Evolutionary conservation across 2,329 filamentous ascomycete genomes (phyloP).

Genomic region (Pseudopithomyces chartarum): DNA sequence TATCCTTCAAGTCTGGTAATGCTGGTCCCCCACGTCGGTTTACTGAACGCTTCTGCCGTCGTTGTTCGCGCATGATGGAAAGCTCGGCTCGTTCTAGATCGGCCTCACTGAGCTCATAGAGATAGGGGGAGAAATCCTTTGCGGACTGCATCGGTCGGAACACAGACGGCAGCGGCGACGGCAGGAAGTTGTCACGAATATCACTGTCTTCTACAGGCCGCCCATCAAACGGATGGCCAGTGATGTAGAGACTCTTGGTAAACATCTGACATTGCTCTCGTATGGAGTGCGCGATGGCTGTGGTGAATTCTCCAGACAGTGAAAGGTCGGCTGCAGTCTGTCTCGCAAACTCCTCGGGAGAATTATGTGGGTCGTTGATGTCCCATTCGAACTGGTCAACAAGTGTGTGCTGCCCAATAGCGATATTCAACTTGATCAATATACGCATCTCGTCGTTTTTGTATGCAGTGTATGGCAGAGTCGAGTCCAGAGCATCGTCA

Average conservation of each 20-base stretch:
- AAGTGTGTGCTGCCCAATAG: slow-evolving; percentile 90
- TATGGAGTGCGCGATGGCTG: slow-evolving; percentile 96
- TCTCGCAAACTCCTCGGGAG: slow-evolving; percentile 89
- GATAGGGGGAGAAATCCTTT: slow-evolving; percentile 90
- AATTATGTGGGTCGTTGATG: slow-evolving; percentile 92
- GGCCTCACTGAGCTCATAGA: slow-evolving; percentile 91
- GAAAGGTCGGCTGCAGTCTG: slow-evolving; percentile 90
- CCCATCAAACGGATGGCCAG: slow-evolving; percentile 94
- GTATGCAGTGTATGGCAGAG: slow-evolving; percentile 88
- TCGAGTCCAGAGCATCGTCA: slow-evolving; percentile 87
- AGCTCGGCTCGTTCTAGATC: slow-evolving; percentile 90
- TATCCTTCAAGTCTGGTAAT: slow-evolving; percentile 93
- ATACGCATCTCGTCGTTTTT: slow-evolving; percentile 99
- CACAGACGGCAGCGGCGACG: slow-evolving; percentile 78
- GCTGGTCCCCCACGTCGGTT: slow-evolving; percentile 91
- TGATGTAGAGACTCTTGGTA: slow-evolving; percentile 88
- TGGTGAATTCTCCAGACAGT: slow-evolving; percentile 92
- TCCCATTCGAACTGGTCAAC: slow-evolving; percentile 99
- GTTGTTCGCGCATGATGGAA: slow-evolving; percentile 90
- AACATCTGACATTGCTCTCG: slow-evolving; percentile 95
- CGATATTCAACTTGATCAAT: slow-evolving; percentile 94
- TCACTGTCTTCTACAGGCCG: slow-evolving; percentile 91
- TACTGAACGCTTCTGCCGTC: slow-evolving; percentile 92
- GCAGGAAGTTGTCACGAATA: slow-evolving; percentile 81
- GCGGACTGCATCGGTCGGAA: slow-evolving; percentile 91